Evolutionary conservation across 148 eudicot species (phyloP).

Genomic region (Vaccinium darrowii): DNA sequence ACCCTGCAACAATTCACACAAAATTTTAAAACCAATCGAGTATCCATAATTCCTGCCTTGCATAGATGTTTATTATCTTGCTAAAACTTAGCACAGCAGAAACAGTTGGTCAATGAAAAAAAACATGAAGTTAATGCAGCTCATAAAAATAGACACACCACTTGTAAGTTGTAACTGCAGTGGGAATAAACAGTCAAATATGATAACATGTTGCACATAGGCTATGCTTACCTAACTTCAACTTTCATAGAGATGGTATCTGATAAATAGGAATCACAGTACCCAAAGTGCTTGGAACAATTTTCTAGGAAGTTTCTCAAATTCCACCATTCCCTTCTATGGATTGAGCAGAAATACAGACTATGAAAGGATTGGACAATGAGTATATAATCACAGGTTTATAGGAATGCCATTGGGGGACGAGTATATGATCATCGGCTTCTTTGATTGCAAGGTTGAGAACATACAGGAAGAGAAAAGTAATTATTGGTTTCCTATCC

Average conservation of each 20-base stretch:
- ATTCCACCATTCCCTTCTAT: background rate
- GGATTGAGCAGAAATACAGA: background rate
- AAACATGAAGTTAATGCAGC: background rate
- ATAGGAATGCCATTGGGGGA: too few relatives aligned
- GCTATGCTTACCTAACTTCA: background rate
- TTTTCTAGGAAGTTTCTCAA: background rate
- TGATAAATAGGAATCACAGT: background rate
- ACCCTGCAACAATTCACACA: constrained; percentile 53
- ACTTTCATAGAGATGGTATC: background rate
- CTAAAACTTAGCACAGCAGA: background rate
- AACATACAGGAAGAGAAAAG: too few relatives aligned
- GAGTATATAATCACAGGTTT: too few relatives aligned
- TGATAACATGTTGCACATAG: background rate
- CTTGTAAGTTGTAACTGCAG: background rate
- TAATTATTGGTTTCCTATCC: too few relatives aligned
- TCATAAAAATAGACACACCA: background rate
- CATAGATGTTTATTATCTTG: background rate
- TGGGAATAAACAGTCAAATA: background rate
- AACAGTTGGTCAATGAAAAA: background rate
- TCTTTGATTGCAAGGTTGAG: too few relatives aligned
- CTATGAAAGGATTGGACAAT: too few relatives aligned
- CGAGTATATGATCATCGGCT: too few relatives aligned
- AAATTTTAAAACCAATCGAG: background rate
- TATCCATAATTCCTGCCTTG: background rate
- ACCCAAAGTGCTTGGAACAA: background rate